These are phyloP conservation scores for Rhodotorula kratochvilovae DNA, from an alignment of 768 basidiomycete species.

Conservation along the genomic window DNA sequence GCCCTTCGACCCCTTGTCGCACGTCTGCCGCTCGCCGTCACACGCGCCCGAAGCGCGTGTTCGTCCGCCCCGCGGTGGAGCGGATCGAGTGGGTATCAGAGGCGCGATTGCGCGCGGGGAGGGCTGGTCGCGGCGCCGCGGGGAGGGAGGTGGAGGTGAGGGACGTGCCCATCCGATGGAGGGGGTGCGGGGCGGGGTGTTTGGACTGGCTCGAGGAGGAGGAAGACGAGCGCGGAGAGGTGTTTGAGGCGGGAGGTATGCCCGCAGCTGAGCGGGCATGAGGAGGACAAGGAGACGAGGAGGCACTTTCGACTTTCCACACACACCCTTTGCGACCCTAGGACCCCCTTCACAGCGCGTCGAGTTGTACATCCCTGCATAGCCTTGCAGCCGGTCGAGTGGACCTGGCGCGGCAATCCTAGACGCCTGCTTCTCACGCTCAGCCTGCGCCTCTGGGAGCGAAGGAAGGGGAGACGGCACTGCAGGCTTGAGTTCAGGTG, in stretches of 20 bases:
- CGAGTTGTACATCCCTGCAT: too few species aligned
- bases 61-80: constrained; percentile 28
- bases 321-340: too few species aligned
- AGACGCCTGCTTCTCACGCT: too few species aligned
- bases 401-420: too few species aligned
- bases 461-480: too few species aligned
- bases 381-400: too few species aligned
- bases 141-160: neutral
- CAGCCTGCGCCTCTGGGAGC: too few species aligned
- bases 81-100: constrained; percentile 39
- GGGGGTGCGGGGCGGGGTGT: constrained; percentile 35
- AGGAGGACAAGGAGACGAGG: too few species aligned
- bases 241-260: neutral
- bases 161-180: constrained; percentile 33
- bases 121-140: neutral
- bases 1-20: constrained; percentile 30
- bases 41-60: constrained; percentile 19
- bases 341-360: too few species aligned
- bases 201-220: constrained; percentile 40
- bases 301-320: too few species aligned
- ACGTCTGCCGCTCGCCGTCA: constrained; percentile 27
- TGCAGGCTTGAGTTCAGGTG: too few species aligned
- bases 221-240: neutral
- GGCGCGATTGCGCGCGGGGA: constrained; percentile 2
- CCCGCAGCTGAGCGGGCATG: too few species aligned